phyloP scores from a whole-genome alignment of 2,329 filamentous ascomycete genomes.

The Blastomyces percursus region DNA sequence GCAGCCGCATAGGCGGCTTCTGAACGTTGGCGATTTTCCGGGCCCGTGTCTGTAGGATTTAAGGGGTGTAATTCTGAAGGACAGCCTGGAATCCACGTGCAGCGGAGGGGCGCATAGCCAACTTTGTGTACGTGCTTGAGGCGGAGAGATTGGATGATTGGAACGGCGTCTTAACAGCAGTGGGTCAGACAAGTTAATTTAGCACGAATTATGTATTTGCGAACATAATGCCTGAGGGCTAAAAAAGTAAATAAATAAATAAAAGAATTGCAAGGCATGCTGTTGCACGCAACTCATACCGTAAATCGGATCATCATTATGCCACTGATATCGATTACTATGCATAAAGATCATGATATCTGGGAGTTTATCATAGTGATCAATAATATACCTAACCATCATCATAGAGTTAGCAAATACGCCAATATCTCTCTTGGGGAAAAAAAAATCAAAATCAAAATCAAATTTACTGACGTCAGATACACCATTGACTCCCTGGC shows the following conservation, averaged over 20 bases:
- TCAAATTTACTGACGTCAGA: conserved; percentile 26
- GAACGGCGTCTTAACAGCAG: conserved; percentile 32
- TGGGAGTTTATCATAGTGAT: conserved; percentile 33
- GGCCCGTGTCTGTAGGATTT: conserved; percentile 23
- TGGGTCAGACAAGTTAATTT: background rate
- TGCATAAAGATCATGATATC: conserved; percentile 36
- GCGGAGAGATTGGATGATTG: conserved; percentile 41
- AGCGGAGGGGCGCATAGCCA: conserved; percentile 46
- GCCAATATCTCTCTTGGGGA: background rate
- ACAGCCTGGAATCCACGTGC: conserved; percentile 43
- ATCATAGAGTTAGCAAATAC: background rate
- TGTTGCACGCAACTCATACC: conserved; percentile 11
- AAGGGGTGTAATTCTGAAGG: conserved; percentile 38
- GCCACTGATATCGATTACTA: conserved; percentile 34
- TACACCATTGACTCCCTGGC: conserved; percentile 35
- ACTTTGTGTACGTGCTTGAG: conserved; percentile 38
- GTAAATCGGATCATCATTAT: conserved; percentile 46
- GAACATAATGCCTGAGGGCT: background rate
- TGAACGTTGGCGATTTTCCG: conserved; percentile 37
- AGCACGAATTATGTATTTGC: background rate
- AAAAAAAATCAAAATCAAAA: background rate
- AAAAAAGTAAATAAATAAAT: background rate
- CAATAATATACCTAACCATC: conserved; percentile 31
- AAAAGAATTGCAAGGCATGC: too few species aligned
- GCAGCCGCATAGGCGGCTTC: conserved; percentile 41